These are phyloP conservation scores for Danielia oregonensis DNA, from an alignment of 805 yeast species.

Conservation along the genomic window DNA sequence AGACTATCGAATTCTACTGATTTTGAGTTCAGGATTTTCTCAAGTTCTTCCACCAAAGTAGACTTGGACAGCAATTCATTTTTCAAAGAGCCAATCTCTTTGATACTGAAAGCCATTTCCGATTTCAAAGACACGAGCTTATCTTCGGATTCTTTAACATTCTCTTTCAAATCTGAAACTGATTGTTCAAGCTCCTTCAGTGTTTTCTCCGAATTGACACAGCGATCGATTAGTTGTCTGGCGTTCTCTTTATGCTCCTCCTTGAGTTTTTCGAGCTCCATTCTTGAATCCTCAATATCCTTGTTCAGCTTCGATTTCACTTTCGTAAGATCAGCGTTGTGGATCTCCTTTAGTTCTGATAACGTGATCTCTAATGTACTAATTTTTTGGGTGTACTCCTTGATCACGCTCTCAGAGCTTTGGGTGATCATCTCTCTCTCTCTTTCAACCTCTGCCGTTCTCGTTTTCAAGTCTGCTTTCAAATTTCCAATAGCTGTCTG, in stretches of 20 bases:
- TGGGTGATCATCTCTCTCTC: conserved; percentile 47
- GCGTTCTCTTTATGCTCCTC: not conserved
- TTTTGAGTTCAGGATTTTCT: too few species aligned
- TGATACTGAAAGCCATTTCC: not conserved
- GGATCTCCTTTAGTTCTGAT: not conserved
- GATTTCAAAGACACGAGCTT: conserved; percentile 4
- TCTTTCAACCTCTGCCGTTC: conserved; percentile 43
- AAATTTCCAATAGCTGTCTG: conserved; percentile 10
- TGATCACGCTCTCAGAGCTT: conserved; percentile 45
- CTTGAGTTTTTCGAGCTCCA: not conserved
- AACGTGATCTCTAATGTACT: conserved; percentile 37
- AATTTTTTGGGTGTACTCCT: conserved; percentile 43
- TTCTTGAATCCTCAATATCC: not conserved
- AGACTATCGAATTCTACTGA: too few species aligned
- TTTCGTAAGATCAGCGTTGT: not conserved
- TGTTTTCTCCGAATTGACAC: not conserved
- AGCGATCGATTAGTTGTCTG: not conserved
- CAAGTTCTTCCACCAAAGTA: too few species aligned
- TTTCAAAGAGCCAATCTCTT: not conserved
- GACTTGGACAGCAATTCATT: not conserved
- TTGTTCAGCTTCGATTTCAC: not conserved
- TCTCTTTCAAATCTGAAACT: not conserved
- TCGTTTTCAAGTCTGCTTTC: conserved; percentile 32
- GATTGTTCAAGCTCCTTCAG: not conserved
- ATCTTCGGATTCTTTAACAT: conserved; percentile 7